Conservation (phyloP, 192 early-diverging fungal genomes). For the Entomortierella parvispora region DNA sequence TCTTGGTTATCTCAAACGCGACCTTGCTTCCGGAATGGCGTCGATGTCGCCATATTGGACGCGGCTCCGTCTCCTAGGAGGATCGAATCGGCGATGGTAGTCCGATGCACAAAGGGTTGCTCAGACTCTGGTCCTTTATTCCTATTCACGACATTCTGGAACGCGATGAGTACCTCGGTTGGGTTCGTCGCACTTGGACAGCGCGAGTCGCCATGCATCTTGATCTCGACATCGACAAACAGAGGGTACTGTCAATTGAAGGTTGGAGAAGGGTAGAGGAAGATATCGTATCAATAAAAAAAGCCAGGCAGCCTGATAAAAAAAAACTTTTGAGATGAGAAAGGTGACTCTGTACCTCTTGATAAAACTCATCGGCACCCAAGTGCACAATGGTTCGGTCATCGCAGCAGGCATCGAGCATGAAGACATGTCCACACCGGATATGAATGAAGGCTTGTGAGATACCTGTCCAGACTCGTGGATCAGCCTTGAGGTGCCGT, state of each 20-base stretch:
- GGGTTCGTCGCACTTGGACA: not conserved
- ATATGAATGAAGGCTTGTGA: conserved; percentile 50
- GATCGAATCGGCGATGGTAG: conserved; percentile 1
- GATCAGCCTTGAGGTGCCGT: conserved; percentile 20
- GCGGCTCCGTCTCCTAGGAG: not conserved
- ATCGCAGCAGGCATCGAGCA: conserved; percentile 47
- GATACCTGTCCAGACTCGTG: conserved; percentile 44
- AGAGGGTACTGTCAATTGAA: conserved; percentile 46
- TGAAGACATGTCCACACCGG: conserved; percentile 50
- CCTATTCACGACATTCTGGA: conserved; percentile 32
- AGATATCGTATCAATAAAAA: too few relatives aligned
- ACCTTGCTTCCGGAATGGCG: not conserved
- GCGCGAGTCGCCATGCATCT: conserved; percentile 28
- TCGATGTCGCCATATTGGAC: not conserved
- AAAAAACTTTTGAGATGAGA: not conserved
- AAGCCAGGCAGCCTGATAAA: not conserved
- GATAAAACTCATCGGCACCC: conserved; percentile 46
- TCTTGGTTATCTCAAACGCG: too few relatives aligned
- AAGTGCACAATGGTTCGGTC: conserved; percentile 48
- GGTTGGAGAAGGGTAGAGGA: too few relatives aligned
- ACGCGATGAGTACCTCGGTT: conserved; percentile 37
- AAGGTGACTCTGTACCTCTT: conserved; percentile 16
- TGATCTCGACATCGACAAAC: conserved; percentile 56
- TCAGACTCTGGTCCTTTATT: conserved; percentile 1
- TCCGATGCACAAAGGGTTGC: conserved; percentile 21